These are phyloP conservation scores for Colletotrichum gigasporum DNA, from an alignment of 2,329 filamentous ascomycete species.

Conservation along the genomic window DNA sequence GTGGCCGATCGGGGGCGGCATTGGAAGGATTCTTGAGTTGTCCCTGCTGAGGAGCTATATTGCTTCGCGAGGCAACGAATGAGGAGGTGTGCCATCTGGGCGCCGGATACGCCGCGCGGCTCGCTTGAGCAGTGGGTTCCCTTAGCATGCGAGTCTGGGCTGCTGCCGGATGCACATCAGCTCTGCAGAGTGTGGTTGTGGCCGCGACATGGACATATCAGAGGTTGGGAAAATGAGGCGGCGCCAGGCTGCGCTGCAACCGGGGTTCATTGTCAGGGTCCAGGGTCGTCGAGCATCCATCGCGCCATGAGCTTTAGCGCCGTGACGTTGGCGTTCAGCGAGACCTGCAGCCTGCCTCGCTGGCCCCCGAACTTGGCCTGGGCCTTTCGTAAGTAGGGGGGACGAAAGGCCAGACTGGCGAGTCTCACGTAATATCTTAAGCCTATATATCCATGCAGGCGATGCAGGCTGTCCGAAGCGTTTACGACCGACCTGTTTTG, in stretches of 20 bases:
- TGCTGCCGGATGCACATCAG: not conserved
- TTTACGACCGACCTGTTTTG: slow-evolving; percentile 14
- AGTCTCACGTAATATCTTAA: slow-evolving; percentile 23
- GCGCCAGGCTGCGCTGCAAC: not conserved
- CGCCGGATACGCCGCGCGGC: not conserved
- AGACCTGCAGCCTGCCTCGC: not conserved
- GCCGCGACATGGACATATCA: too few relatives aligned
- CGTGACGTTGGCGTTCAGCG: not conserved
- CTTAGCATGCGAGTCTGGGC: too few relatives aligned
- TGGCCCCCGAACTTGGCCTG: not conserved
- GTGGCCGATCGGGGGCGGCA: not conserved
- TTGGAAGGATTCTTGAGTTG: not conserved
- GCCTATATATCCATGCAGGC: not conserved
- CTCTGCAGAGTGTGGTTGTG: too few relatives aligned
- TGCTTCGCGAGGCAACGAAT: slow-evolving; percentile 2
- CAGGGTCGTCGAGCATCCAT: not conserved
- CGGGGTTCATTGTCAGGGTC: not conserved
- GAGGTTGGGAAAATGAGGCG: not conserved
- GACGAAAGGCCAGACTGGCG: not conserved
- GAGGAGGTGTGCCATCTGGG: not conserved
- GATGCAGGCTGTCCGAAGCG: not conserved
- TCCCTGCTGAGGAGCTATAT: not conserved
- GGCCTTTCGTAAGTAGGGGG: too few relatives aligned
- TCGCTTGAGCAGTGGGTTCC: not conserved
- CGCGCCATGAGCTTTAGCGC: slow-evolving; percentile 1